A percentile compares a stretch with the other conserved stretches of the same genome.
These are phyloP conservation scores for Hippophae gyantsensis DNA, from an alignment of 306 rosid genomes.

Conservation along the genomic window DNA sequence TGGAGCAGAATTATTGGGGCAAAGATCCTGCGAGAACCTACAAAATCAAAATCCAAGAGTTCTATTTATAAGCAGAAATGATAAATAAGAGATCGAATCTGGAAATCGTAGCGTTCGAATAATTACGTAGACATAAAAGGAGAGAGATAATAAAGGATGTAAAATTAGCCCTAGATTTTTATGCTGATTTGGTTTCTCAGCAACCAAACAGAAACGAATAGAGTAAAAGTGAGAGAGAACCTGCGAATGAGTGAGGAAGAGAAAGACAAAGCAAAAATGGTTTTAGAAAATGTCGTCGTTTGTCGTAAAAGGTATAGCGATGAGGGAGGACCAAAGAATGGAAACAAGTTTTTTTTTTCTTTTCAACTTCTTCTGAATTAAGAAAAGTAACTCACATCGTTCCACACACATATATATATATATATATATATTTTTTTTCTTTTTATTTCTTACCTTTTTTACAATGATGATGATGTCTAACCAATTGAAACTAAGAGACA, in stretches of 20 bases:
- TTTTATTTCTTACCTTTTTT: too few relatives aligned
- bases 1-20: background rate
- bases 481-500: too few relatives aligned
- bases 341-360: background rate
- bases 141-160: background rate
- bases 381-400: too few relatives aligned
- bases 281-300: background rate
- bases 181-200: background rate
- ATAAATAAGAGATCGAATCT: background rate
- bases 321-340: background rate
- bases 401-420: too few relatives aligned
- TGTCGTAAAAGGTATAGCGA: background rate
- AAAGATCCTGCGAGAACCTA: conserved; percentile 15
- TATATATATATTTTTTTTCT: too few relatives aligned
- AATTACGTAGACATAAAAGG: background rate
- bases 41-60: background rate
- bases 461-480: too few relatives aligned
- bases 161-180: background rate
- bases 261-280: background rate
- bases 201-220: background rate
- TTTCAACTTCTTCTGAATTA: too few relatives aligned
- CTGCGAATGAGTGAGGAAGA: background rate
- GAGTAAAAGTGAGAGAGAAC: background rate
- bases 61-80: conserved; percentile 2
- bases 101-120: background rate